Conservation (phyloP, 2,329 filamentous ascomycete genomes). For the Cladosporium phlei region DNA sequence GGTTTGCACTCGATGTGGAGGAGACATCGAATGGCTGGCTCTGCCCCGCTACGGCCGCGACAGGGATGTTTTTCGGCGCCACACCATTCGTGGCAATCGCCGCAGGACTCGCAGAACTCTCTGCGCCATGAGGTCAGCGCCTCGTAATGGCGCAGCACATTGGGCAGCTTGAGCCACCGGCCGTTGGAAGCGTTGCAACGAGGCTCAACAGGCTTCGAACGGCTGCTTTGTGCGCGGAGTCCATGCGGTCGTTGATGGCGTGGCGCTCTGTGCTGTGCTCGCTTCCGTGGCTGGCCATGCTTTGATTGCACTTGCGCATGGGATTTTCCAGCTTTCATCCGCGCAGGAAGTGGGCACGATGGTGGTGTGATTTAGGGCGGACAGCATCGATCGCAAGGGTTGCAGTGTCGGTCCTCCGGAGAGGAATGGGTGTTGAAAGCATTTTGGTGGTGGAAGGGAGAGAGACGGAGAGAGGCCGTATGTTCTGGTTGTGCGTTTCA, state of each 20-base stretch:
- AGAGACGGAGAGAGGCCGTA: too few species aligned
- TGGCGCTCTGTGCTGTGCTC: neutral
- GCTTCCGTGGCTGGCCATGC: neutral
- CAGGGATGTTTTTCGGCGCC: slow-evolving; percentile 7
- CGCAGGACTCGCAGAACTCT: slow-evolving; percentile 8
- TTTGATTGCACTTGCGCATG: too few species aligned
- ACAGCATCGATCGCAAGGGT: neutral
- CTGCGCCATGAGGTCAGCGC: slow-evolving; percentile 12
- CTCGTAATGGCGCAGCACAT: slow-evolving; percentile 9
- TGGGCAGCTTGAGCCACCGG: slow-evolving; percentile 1
- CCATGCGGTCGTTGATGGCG: neutral
- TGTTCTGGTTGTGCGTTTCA: too few species aligned
- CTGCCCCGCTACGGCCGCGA: neutral
- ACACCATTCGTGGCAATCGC: slow-evolving; percentile 1
- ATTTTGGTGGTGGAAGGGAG: too few species aligned
- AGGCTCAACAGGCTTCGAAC: too few species aligned
- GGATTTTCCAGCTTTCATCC: neutral
- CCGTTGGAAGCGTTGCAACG: neutral
- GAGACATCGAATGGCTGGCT: slow-evolving; percentile 10
- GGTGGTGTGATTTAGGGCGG: neutral
- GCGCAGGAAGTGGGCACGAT: slow-evolving; percentile 1
- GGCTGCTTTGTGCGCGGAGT: slow-evolving; percentile 7
- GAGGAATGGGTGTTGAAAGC: too few species aligned
- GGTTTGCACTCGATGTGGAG: slow-evolving; percentile 10
- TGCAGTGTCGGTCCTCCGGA: too few species aligned